A percentile compares a stretch with the other conserved stretches of the same genome.
Conservation (phyloP, 441 rosid species). For the Adansonia gregorii region DNA sequence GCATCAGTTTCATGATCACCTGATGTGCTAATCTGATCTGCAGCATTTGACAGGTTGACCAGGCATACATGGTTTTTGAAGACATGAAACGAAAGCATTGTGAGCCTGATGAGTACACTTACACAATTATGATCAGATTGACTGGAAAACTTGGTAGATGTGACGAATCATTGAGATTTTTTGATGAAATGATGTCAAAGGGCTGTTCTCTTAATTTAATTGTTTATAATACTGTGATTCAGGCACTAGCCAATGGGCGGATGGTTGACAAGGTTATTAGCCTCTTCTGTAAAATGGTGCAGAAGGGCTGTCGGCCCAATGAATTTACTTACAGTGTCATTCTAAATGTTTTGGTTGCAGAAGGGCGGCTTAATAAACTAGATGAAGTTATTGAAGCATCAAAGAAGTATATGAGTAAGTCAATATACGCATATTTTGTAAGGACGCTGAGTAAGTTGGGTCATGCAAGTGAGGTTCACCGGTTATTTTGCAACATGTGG, state of each 20-base stretch:
- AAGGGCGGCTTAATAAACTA: constrained; percentile 73
- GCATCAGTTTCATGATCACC: constrained; percentile 29
- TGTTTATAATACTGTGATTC: constrained; percentile 77
- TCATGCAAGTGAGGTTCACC: constrained; percentile 82
- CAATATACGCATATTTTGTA: constrained; percentile 75
- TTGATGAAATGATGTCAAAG: constrained; percentile 69
- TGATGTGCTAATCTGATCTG: constrained; percentile 61
- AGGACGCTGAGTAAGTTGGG: constrained; percentile 74
- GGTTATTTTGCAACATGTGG: constrained; percentile 95
- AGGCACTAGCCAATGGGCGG: constrained; percentile 65
- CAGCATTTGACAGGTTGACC: constrained; percentile 75
- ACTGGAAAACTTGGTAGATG: constrained; percentile 73
- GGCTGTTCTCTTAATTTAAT: constrained; percentile 63
- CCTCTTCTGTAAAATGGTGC: constrained; percentile 75
- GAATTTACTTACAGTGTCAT: constrained; percentile 76
- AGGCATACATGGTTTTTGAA: constrained; percentile 69
- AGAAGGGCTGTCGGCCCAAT: constrained; percentile 64
- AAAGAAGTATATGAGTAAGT: constrained; percentile 49
- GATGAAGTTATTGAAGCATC: constrained; percentile 75
- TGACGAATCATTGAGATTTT: constrained; percentile 58
- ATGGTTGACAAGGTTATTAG: constrained; percentile 66
- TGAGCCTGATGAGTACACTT: constrained; percentile 77
- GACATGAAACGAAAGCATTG: constrained; percentile 78
- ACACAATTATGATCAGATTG: constrained; percentile 86
- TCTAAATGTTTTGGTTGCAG: constrained; percentile 66